Conservation (phyloP, 495 filamentous ascomycete species). For the Achaetomiella virescens region DNA sequence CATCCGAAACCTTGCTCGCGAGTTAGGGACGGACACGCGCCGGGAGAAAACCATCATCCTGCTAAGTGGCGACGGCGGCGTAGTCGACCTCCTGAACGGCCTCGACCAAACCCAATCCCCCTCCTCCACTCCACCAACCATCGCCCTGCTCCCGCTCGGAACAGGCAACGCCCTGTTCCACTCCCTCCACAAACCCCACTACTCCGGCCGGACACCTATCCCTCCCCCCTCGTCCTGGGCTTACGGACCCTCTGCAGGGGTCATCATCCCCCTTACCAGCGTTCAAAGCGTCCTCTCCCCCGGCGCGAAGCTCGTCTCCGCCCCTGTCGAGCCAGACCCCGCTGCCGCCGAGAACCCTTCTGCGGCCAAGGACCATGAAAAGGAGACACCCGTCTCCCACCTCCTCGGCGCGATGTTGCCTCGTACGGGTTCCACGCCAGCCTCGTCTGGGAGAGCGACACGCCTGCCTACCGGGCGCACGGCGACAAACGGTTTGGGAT, state of each 20-base stretch:
- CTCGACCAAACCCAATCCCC: slow-evolving; percentile 8
- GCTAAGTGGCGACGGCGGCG: slow-evolving; percentile 79
- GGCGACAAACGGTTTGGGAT: slow-evolving; percentile 75
- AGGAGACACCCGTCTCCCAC: slow-evolving; percentile 13
- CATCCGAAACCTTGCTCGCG: slow-evolving; percentile 53
- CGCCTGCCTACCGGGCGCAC: slow-evolving; percentile 63
- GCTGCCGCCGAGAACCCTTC: not conserved
- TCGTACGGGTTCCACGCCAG: slow-evolving; percentile 85
- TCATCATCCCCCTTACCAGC: slow-evolving; percentile 40
- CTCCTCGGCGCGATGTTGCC: slow-evolving; percentile 76
- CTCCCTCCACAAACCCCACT: slow-evolving; percentile 47
- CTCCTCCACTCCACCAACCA: slow-evolving; percentile 22
- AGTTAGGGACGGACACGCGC: slow-evolving; percentile 34
- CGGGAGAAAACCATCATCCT: slow-evolving; percentile 54
- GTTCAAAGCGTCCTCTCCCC: slow-evolving; percentile 60
- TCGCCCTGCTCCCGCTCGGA: slow-evolving; percentile 69
- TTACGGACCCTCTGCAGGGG: slow-evolving; percentile 56
- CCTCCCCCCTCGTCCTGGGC: slow-evolving; percentile 39
- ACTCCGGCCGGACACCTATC: slow-evolving; percentile 3
- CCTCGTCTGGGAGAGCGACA: slow-evolving; percentile 83
- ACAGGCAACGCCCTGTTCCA: slow-evolving; percentile 86
- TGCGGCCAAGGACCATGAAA: slow-evolving; percentile 2
- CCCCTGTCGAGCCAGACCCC: slow-evolving; percentile 18
- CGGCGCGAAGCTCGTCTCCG: slow-evolving; percentile 50
- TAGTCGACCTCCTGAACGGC: slow-evolving; percentile 72